phyloP scores from a whole-genome alignment of 2,329 filamentous ascomycete genomes.

The Blastomyces emzantsi region DNA sequence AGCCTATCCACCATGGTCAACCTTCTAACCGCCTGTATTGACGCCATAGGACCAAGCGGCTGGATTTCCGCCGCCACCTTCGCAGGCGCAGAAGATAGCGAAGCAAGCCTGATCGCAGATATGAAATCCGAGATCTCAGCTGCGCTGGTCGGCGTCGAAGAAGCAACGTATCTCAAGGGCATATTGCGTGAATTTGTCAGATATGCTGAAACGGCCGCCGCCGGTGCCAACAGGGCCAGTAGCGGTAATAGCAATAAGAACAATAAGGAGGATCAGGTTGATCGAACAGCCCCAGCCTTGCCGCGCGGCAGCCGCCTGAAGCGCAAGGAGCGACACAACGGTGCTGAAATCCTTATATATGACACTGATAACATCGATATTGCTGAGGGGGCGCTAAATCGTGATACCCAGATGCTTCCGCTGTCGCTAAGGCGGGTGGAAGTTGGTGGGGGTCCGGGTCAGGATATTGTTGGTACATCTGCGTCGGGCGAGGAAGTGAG shows the following conservation, averaged over 20 bases:
- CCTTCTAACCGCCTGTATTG: conserved; percentile 38
- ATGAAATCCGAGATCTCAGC: conserved; percentile 42
- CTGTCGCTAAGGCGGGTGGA: conserved; percentile 9
- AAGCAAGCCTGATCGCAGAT: conserved; percentile 39
- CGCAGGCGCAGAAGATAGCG: conserved; percentile 28
- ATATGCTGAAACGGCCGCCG: conserved; percentile 26
- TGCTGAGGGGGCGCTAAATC: conserved; percentile 11
- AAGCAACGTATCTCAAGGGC: conserved; percentile 39
- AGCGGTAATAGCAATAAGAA: background rate
- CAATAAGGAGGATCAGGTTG: conserved; percentile 9
- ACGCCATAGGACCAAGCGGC: conserved; percentile 41
- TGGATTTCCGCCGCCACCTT: conserved; percentile 36
- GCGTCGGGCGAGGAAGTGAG: conserved; percentile 37
- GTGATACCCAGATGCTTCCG: conserved; percentile 21
- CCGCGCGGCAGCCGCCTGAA: conserved; percentile 22
- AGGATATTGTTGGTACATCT: conserved; percentile 47
- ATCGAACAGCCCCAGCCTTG: conserved; percentile 12
- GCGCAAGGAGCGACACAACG: conserved; percentile 29
- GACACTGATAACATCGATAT: conserved; percentile 5
- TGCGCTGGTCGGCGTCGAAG: conserved; percentile 40
- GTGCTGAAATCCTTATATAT: conserved; percentile 28
- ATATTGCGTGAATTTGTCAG: conserved; percentile 40
- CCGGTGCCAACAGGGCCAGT: background rate
- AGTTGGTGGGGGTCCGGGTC: conserved; percentile 22
- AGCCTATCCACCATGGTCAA: conserved; percentile 33